A percentile compares a stretch with the other conserved stretches of the same genome.
phyloP scores from a whole-genome alignment of 352 stramenopile genomes.

The Pythium brachiatum region DNA sequence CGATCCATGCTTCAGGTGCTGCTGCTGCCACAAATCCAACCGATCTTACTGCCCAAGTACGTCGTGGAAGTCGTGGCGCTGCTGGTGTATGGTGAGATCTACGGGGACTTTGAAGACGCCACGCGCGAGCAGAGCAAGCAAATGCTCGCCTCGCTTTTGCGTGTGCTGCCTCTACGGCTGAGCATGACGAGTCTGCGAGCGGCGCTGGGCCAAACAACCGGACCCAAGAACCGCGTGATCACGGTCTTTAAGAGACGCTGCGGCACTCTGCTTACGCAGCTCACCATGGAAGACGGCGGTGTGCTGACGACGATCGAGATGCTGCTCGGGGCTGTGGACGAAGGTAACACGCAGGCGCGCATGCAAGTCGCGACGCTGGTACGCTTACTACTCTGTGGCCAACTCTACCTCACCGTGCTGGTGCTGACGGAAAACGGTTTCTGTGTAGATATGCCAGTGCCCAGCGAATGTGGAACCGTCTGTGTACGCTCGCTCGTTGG shows the following conservation, averaged over 20 bases:
- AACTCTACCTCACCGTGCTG: too few relatives aligned
- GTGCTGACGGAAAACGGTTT: background rate
- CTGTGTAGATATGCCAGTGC: slow-evolving; percentile 60
- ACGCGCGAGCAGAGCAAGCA: slow-evolving; percentile 37
- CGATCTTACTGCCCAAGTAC: slow-evolving; percentile 80
- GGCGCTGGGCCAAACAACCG: slow-evolving; percentile 47
- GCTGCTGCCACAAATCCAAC: slow-evolving; percentile 67
- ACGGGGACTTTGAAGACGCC: slow-evolving; percentile 4
- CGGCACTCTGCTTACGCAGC: slow-evolving; percentile 48
- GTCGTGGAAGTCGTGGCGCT: slow-evolving; percentile 67
- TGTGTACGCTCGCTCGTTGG: slow-evolving; percentile 49
- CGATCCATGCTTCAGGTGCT: slow-evolving; percentile 58
- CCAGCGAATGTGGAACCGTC: slow-evolving; percentile 38
- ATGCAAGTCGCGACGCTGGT: slow-evolving; percentile 78
- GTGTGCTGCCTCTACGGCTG: slow-evolving; percentile 56
- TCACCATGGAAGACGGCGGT: slow-evolving; percentile 68
- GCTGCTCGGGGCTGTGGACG: slow-evolving; percentile 67
- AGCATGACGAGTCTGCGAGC: slow-evolving; percentile 75
- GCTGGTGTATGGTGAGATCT: slow-evolving; percentile 51
- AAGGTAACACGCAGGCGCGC: slow-evolving; percentile 82
- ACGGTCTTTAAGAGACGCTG: slow-evolving; percentile 64
- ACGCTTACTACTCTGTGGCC: background rate
- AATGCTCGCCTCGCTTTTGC: slow-evolving; percentile 41
- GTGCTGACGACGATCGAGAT: slow-evolving; percentile 83
- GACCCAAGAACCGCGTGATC: slow-evolving; percentile 8